These are phyloP conservation scores for Ceratobasidium sp. DNA, from an alignment of 1,284 basidiomycete genomes.

Conservation along the genomic window DNA sequence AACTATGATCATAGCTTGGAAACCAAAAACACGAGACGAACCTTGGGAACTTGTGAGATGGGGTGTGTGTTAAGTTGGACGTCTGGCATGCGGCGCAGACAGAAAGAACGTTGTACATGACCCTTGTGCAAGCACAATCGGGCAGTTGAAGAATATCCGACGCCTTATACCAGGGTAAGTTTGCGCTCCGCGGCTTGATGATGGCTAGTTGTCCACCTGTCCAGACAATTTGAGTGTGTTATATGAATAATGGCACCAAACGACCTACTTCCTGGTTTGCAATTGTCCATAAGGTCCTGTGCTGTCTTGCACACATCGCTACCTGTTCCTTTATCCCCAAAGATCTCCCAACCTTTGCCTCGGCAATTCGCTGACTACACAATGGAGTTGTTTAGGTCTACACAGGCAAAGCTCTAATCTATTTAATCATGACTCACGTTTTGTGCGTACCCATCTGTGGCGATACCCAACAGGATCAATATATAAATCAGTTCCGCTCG, in stretches of 20 bases:
- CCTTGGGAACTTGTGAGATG: background rate
- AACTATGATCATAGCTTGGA: background rate
- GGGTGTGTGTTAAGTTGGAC: background rate
- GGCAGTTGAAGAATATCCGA: background rate
- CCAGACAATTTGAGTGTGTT: too few species aligned
- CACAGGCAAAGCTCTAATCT: background rate
- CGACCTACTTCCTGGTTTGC: background rate
- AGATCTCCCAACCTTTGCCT: background rate
- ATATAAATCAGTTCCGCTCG: too few species aligned
- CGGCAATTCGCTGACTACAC: background rate
- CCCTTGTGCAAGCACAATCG: slow-evolving; percentile 4
- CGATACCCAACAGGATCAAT: slow-evolving; percentile 5
- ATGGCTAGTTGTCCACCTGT: too few species aligned
- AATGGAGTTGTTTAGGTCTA: background rate
- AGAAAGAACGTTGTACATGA: slow-evolving; percentile 20
- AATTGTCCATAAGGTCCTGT: background rate
- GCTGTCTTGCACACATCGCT: slow-evolving; percentile 11
- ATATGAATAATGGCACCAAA: too few species aligned
- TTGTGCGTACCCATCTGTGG: slow-evolving; percentile 3
- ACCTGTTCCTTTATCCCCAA: background rate
- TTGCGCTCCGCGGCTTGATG: background rate
- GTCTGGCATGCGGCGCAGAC: slow-evolving; percentile 33
- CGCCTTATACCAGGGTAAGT: slow-evolving; percentile 15
- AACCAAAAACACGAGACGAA: background rate
- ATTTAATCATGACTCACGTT: background rate